These are phyloP conservation scores for Rosa lucieae DNA, from an alignment of 306 rosid species.

Conservation along the genomic window DNA sequence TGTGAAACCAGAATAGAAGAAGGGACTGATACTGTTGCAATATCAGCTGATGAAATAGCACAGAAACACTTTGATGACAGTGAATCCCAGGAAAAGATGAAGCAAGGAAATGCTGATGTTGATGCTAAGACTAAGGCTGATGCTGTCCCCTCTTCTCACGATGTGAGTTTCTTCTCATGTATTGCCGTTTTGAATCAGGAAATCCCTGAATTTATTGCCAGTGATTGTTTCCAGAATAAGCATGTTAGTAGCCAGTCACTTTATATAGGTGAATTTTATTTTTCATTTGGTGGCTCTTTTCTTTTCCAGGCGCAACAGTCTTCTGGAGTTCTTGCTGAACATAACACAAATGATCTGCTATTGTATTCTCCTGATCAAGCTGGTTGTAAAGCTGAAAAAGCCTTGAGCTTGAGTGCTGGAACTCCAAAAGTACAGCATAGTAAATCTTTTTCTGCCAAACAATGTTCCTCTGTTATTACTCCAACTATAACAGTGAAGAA, in stretches of 20 bases:
- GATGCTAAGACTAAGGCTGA: conserved; percentile 35
- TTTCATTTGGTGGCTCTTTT: conserved; percentile 4
- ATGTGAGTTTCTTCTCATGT: conserved; percentile 36
- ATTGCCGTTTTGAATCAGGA: conserved; percentile 1
- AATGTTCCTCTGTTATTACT: conserved; percentile 41
- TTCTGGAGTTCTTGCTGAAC: conserved; percentile 61
- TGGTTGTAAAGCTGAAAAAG: conserved; percentile 43
- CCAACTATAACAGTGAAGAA: conserved; percentile 51
- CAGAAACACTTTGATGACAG: conserved; percentile 32
- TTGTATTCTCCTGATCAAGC: conserved; percentile 56
- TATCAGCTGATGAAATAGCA: conserved; percentile 30
- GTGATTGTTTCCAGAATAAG: neutral
- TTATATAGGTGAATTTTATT: neutral
- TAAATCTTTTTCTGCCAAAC: conserved; percentile 41
- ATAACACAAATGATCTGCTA: conserved; percentile 51
- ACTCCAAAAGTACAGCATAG: conserved; percentile 42
- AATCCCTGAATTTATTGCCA: neutral
- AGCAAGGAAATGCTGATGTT: conserved; percentile 33
- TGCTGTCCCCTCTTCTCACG: conserved; percentile 32
- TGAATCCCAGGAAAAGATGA: conserved; percentile 38
- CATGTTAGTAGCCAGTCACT: neutral
- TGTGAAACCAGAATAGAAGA: conserved; percentile 32
- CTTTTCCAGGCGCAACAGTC: conserved; percentile 46
- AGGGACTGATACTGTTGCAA: conserved; percentile 27
- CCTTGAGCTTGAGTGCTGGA: conserved; percentile 36